Evolutionary conservation across 805 yeast genomes (phyloP), one percentile per base, ranked within the genome.

Genomic region (Hagleromyces aurorensis): DNA sequence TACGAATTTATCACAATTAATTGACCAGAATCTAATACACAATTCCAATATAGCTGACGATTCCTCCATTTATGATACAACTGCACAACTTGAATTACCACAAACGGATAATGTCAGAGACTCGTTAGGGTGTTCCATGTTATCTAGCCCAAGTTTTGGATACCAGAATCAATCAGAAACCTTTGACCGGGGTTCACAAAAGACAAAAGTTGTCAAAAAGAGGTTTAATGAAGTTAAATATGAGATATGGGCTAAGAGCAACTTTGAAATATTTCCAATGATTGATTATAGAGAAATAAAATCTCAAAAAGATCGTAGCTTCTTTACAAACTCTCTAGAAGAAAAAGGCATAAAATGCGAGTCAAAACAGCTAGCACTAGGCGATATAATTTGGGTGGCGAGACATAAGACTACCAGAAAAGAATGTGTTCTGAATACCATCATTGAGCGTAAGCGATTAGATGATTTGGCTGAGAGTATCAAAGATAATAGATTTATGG

Each of bases 311-410:
- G 85, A 87, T 23, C 64, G 96, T 9, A 78, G 73, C 32, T 85
- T 71, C 51, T 86, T 91, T 47, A 57, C 64, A 2, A 65, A 62
- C 2, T 70, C 77, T 22, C 59, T 89, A 11, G 49, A 46, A 1
- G 54, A 62, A 12, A 48, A 62, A 7, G 77, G 75, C 0, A 61
- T 80, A 1, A 52, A 58, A 3, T 62, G 71, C 29, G 77, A 71
- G 13, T 70, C 68, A 1, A 54, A 71, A 27, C 62, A 82, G 1
- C 61, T 91, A 16, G 60, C 91, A 0, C 72, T 87, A 3, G 97
- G 98, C 5, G 99, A 91, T 59, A 78, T 79, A 1, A 39, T 80
- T 7, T 91, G 97, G 98, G 65, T 86, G 3, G 98, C 96, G 0
- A 67, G 69, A 33, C 70, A 85, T 46, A 69, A 61, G 30, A 43